Base-by-base conservation (phyloP, 768 basidiomycete species). In the Suillus americanus region DNA sequence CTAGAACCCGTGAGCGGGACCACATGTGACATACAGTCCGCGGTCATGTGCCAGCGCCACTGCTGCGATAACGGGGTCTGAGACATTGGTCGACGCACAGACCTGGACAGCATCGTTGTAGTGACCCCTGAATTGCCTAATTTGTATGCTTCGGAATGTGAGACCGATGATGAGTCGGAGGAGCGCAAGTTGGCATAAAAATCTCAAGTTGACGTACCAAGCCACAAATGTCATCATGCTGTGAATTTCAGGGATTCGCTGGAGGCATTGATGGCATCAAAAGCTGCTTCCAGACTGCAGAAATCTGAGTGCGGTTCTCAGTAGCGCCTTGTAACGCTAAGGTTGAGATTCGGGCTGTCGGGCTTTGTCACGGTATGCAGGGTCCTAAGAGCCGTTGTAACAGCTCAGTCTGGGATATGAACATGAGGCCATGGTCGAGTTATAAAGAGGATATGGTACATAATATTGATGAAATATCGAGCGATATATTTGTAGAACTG, bases 321-420 rank as follows among this genome's bases (percentile, higher is more conserved):
- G 51, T 20, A 30, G 51, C 51, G 51, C 51, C 51, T 53, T 53
- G 30, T 18, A 18, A 48, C 30, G 45, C 18, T 2, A 38, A 62
- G 13, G 33, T 62, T 30, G 35, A 7, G 61, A 35, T 62, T 35
- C 38, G 46, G 46, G 30, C 35, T 33, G 40, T 63, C 54, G 30
- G 62, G 35, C 41, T 18, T 35, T 35, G 18, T n/a, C n/a, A n/a
- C n/a, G n/a, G n/a, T 23, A 25, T 62, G 45, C 62, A 61, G 59
- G 59, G 62, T 61, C 62, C 62, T 63, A 45, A 35, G 62, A 63
- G 62, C 62, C 62, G 62, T 61, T 30, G 30, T 63, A 61, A 63
- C 59, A 18, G 30, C 33, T 30, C 51, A 30, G 28, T 18, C 51
- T 30, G 16, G 16, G 18, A 30, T 10, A 53, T 5, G 18, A 63